These are phyloP conservation scores for Fusarium guadeloupense DNA, from an alignment of 2,329 filamentous ascomycete species.

Conservation along the genomic window DNA sequence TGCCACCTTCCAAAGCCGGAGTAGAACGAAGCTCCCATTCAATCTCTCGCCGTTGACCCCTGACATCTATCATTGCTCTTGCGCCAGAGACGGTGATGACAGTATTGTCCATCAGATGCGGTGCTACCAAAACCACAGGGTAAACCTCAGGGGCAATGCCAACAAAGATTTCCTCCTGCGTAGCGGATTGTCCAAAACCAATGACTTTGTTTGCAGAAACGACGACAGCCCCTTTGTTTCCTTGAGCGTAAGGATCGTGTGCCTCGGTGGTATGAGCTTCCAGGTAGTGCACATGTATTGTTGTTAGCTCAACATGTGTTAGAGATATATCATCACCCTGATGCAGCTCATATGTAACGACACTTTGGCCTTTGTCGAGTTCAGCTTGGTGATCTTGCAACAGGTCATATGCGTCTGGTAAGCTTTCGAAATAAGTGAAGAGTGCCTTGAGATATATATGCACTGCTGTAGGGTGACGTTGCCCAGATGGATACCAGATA, in stretches of 20 bases:
- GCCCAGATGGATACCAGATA: constrained; percentile 47
- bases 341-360: constrained; percentile 39
- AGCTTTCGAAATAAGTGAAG: constrained; percentile 42
- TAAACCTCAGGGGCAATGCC: constrained; percentile 49
- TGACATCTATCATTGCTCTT: constrained; percentile 44
- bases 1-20: not conserved
- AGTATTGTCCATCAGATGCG: constrained; percentile 41
- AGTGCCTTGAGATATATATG: constrained; percentile 46
- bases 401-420: constrained; percentile 11
- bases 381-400: not conserved
- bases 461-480: constrained; percentile 44
- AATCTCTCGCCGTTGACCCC: constrained; percentile 45
- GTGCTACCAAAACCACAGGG: constrained; percentile 48
- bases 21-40: constrained; percentile 24
- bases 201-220: constrained; percentile 49
- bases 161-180: constrained; percentile 50
- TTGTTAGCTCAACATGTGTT: constrained; percentile 6
- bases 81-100: constrained; percentile 43
- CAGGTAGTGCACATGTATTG: constrained; percentile 27
- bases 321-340: not conserved
- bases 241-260: constrained; percentile 37
- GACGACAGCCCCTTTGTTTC: constrained; percentile 42
- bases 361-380: rapidly evolving
- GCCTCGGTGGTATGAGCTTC: constrained; percentile 40
- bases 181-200: constrained; percentile 50